Evolutionary conservation across 768 basidiomycete genomes (phyloP), one percentile per base, ranked within the genome.

Genomic region (Pholiota molesta): DNA sequence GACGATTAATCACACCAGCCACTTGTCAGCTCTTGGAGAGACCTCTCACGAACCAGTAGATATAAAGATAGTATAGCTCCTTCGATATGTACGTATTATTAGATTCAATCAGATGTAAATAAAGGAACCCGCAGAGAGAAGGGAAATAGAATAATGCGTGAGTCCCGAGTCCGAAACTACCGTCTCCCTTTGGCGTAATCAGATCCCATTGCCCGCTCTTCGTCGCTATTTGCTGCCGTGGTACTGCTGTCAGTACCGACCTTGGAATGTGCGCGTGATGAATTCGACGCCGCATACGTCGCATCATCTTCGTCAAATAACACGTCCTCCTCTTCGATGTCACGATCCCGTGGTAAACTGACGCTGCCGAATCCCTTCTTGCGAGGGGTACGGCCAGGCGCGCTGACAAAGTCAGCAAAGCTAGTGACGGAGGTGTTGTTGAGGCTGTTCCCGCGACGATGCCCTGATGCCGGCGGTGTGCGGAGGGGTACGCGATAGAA

Each of bases 401-500:
- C 84, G 66, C 79, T 82, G 55, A 87, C 82, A 68, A 89, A 88
- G 69, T 90, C 88, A 7, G 86, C 80, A 70, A 89, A 82, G 68
- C 83, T 83, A 6, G 87, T 77, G 35, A 83, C 72, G 29, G 82
- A 83, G 40, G 68, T 71, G 52, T 74, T 72, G 40, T 66, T 67
- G 19, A 59, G 62, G 59, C 71, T 70, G 16, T 64, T 57, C 39
- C 67, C 71, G n/a, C 73, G 75, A 28, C 78, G 75, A 57, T 75
- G 74, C 1, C 71, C 70, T 19, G 79, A 77, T 55, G 75, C 71
- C 45, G 75, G 68, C 59, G 80, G 80, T 9, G 80, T 76, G 65
- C 84, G 83, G 31, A 87, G 77, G 0, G 89, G 85, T 19, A 89
- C 79, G 63, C 83, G 85, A 71, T 91, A 90, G 67, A 90, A 86